These are phyloP conservation scores for Taiozyma sp. DNA, from an alignment of 1,139 yeast genomes.

Conservation along the genomic window DNA sequence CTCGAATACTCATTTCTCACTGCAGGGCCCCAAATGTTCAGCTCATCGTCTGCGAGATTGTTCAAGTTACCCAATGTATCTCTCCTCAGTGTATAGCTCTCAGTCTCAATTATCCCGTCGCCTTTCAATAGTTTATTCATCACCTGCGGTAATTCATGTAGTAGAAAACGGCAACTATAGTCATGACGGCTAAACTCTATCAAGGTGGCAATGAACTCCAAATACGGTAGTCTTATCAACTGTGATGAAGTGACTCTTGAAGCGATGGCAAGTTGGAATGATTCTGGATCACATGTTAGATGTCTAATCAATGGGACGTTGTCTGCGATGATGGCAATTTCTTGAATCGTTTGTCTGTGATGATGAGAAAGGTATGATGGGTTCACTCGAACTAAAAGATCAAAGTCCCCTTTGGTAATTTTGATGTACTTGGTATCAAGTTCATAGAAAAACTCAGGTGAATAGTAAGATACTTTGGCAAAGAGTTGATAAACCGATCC, in stretches of 20 bases:
- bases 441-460: slow-evolving; percentile 15
- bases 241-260: slow-evolving; percentile 19
- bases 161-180: slow-evolving; percentile 23
- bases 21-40: slow-evolving; percentile 29
- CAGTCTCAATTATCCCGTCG: slow-evolving; percentile 27
- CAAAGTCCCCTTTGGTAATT: slow-evolving; percentile 16
- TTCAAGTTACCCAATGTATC: slow-evolving; percentile 26
- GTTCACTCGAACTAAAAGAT: slow-evolving; percentile 27
- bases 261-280: slow-evolving; percentile 23
- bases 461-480: slow-evolving; percentile 24
- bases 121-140: slow-evolving; percentile 29
- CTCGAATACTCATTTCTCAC: slow-evolving; percentile 22
- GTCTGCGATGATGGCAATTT: slow-evolving; percentile 20
- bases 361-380: slow-evolving; percentile 26
- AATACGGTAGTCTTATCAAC: slow-evolving; percentile 28
- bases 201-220: slow-evolving; percentile 30
- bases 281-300: slow-evolving; percentile 16
- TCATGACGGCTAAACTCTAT: slow-evolving; percentile 24
- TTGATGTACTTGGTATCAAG: slow-evolving; percentile 25
- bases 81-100: slow-evolving; percentile 26
- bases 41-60: slow-evolving; percentile 11
- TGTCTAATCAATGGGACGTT: slow-evolving; percentile 26
- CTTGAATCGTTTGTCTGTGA: slow-evolving; percentile 20
- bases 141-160: slow-evolving; percentile 27
- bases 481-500: slow-evolving; percentile 26